Percentiles rank a stretch among this genome's conserved stretches.
Conservation (phyloP, 129 eudicot genomes). For the Escallonia herrerae region DNA sequence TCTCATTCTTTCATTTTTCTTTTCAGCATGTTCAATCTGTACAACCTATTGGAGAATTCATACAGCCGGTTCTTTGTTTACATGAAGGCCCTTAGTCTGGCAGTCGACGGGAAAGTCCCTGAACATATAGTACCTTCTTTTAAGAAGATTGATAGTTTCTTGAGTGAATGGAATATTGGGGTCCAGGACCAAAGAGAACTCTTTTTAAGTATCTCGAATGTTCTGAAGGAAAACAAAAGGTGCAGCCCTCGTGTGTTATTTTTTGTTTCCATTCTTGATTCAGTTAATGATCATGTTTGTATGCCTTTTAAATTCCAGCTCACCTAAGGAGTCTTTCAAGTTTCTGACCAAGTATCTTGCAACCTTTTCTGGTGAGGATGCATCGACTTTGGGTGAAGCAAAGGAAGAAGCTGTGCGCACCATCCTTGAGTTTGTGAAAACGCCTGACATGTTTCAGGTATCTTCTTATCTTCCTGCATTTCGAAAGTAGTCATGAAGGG, state of each 20-base stretch:
- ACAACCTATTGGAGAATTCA: slow-evolving; percentile 75
- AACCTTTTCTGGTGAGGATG: slow-evolving; percentile 68
- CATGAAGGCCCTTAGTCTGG: slow-evolving; percentile 76
- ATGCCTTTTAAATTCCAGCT: slow-evolving; percentile 40
- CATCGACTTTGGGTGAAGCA: slow-evolving; percentile 45
- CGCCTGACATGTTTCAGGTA: slow-evolving; percentile 93
- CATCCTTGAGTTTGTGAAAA: slow-evolving; percentile 68
- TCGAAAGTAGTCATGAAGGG: neutral
- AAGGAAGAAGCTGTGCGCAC: slow-evolving; percentile 76
- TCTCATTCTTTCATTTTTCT: neutral
- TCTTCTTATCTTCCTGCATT: neutral
- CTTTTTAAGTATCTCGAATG: slow-evolving; percentile 56
- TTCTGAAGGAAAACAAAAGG: slow-evolving; percentile 79
- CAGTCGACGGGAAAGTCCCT: slow-evolving; percentile 54
- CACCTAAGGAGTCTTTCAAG: slow-evolving; percentile 62
- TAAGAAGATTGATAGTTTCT: slow-evolving; percentile 59
- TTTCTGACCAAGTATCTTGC: slow-evolving; percentile 69
- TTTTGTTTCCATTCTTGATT: slow-evolving; percentile 2
- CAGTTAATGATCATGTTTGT: slow-evolving; percentile 3
- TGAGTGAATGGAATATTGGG: slow-evolving; percentile 84
- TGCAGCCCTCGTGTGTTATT: slow-evolving; percentile 2
- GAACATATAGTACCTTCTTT: slow-evolving; percentile 68
- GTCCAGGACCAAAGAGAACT: slow-evolving; percentile 74
- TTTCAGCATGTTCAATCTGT: slow-evolving; percentile 82
- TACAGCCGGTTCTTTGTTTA: slow-evolving; percentile 77